Evolutionary conservation across 2,329 filamentous ascomycete genomes (phyloP).

Genomic region (Colletotrichum siamense): DNA sequence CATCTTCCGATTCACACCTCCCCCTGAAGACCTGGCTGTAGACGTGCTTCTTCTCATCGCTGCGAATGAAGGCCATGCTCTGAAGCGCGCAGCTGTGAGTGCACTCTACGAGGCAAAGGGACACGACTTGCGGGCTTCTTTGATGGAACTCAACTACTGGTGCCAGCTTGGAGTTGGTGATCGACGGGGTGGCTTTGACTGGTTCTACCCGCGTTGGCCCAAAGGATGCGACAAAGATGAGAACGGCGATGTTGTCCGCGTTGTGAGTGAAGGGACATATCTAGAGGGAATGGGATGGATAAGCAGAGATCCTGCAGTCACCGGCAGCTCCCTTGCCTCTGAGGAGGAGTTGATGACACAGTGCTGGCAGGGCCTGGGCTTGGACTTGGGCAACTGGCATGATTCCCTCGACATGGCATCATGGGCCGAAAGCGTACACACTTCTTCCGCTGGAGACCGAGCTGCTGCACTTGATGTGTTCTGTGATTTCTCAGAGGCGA

Average conservation of each 20-base stretch:
- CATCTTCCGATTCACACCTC: conserved; percentile 76
- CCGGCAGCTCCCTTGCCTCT: conserved; percentile 41
- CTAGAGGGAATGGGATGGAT: conserved; percentile 78
- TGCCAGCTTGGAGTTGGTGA: conserved; percentile 96
- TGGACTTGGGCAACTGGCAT: conserved; percentile 67
- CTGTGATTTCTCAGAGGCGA: conserved; percentile 58
- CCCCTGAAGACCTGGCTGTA: conserved; percentile 70
- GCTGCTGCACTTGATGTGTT: conserved; percentile 52
- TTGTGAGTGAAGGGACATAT: conserved; percentile 84
- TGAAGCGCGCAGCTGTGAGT: conserved; percentile 70
- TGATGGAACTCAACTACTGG: conserved; percentile 92
- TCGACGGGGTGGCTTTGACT: conserved; percentile 84
- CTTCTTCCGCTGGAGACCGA: conserved; percentile 27
- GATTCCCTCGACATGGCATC: conserved; percentile 41
- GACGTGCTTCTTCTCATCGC: conserved; percentile 85
- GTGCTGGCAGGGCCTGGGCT: conserved; percentile 69
- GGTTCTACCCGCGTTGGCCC: conserved; percentile 84
- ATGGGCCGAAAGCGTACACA: conserved; percentile 38
- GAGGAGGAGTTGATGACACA: conserved; percentile 71
- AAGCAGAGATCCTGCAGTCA: conserved; percentile 61
- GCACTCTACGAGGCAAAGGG: conserved; percentile 73
- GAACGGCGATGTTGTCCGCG: conserved; percentile 71
- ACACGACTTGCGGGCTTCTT: conserved; percentile 78
- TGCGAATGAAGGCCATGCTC: conserved; percentile 85
- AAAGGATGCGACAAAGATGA: conserved; percentile 72